Percentiles rank a stretch among this genome's conserved stretches.
Evolutionary conservation across 495 filamentous ascomycete species (phyloP).

Genomic region (Talaromyces borbonicus): DNA sequence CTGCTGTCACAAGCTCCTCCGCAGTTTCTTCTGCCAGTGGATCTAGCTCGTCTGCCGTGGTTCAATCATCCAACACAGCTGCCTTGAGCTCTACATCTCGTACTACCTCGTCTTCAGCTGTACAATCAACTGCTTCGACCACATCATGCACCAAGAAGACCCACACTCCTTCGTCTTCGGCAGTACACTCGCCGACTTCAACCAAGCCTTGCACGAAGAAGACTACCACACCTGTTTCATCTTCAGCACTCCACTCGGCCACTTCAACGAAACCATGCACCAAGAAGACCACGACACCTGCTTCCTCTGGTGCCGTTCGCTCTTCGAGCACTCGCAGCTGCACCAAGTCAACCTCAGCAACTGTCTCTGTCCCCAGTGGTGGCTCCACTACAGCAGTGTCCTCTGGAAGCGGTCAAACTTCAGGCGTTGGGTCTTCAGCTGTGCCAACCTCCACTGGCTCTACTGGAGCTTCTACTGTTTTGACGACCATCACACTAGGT

Average conservation of each 20-base stretch:
- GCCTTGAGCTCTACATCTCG: neutral
- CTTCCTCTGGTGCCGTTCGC: neutral
- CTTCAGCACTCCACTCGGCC: neutral
- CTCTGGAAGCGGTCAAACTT: no score
- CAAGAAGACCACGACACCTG: neutral
- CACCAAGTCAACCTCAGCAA: neutral
- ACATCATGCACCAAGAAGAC: neutral
- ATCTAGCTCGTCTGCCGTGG: slow-evolving; percentile 1
- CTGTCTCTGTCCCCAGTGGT: neutral
- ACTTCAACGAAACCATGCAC: neutral
- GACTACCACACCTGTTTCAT: neutral
- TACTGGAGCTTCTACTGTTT: neutral
- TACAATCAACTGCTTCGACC: neutral
- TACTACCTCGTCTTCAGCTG: neutral
- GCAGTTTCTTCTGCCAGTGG: slow-evolving; percentile 2
- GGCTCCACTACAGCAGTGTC: neutral
- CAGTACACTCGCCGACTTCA: no score
- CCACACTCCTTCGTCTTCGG: neutral
- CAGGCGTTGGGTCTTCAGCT: no score
- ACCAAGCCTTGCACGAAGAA: no score
- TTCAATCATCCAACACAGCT: neutral
- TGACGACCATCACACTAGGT: no score
- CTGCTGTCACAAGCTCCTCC: slow-evolving; percentile 3
- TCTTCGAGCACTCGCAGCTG: neutral
- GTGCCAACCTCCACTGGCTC: neutral